These are phyloP conservation scores for Davidsoniella neocaledoniae DNA, from an alignment of 2,329 filamentous ascomycete species.

Conservation along the genomic window DNA sequence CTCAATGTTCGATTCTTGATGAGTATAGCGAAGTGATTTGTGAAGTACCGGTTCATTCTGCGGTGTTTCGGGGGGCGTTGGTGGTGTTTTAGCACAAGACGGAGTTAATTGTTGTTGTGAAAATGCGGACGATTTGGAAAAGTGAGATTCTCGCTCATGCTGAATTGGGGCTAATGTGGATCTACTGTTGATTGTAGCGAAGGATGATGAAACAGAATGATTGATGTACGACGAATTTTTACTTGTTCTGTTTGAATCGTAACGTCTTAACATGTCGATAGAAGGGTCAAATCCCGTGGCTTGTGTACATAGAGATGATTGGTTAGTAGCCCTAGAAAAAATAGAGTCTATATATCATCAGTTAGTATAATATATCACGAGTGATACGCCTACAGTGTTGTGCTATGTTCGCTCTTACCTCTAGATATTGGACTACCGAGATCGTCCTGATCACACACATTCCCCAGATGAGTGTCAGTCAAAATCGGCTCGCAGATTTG, in stretches of 20 bases:
- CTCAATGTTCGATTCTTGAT: not conserved
- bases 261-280: not conserved
- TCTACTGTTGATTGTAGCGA: constrained; percentile 25
- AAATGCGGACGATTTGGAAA: constrained; percentile 1
- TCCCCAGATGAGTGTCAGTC: not conserved
- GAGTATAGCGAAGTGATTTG: not conserved
- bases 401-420: not conserved
- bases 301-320: constrained; percentile 7
- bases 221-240: constrained; percentile 23
- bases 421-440: constrained; percentile 4
- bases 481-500: not conserved
- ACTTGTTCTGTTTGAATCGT: not conserved
- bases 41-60: constrained; percentile 1
- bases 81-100: constrained; percentile 1
- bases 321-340: constrained; percentile 8
- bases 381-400: not conserved
- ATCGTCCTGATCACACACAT: constrained; percentile 2
- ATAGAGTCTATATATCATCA: constrained; percentile 3
- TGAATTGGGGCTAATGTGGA: constrained; percentile 20
- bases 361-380: constrained; percentile 1
- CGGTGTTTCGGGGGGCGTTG: constrained; percentile 9
- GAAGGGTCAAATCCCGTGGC: constrained; percentile 6
- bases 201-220: constrained; percentile 25
- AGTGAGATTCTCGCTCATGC: not conserved
- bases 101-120: not conserved